phyloP scores from a whole-genome alignment of 2,329 filamentous ascomycete genomes.

The Fusarium newnesense region DNA sequence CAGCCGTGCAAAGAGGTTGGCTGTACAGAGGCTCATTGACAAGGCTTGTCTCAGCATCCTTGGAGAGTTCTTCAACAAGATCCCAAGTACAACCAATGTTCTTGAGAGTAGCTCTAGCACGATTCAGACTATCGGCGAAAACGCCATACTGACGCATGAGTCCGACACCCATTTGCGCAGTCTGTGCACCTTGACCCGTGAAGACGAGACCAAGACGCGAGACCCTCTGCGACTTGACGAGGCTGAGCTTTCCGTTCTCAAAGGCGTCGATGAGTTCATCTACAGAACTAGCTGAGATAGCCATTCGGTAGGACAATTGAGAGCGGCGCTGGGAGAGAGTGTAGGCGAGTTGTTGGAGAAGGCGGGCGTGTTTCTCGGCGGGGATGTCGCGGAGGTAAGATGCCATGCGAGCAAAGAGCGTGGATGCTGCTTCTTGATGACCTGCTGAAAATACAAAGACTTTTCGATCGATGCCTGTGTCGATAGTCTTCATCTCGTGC shows the following conservation, averaged over 20 bases:
- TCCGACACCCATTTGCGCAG: background rate
- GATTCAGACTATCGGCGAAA: background rate
- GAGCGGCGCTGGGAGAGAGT: background rate
- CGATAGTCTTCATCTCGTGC: background rate
- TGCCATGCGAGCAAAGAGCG: background rate
- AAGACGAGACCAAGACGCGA: background rate
- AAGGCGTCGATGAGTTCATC: background rate
- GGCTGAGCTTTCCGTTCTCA: background rate
- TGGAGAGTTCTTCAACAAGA: background rate
- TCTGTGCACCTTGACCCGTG: slow-evolving; percentile 1
- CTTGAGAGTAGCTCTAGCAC: background rate
- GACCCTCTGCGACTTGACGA: background rate
- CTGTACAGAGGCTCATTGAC: background rate
- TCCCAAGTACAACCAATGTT: background rate
- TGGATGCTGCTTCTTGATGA: background rate
- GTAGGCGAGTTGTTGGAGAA: background rate
- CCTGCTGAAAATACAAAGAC: background rate
- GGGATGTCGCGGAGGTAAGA: background rate
- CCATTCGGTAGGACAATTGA: background rate
- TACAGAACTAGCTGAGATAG: background rate
- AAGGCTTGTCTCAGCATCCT: background rate
- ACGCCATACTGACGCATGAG: background rate
- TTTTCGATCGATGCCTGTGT: background rate
- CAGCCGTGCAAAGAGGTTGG: background rate
- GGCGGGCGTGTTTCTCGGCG: rapidly evolving